phyloP scores from a whole-genome alignment of 495 filamentous ascomycete genomes.

The Hyaloscypha bicolor region DNA sequence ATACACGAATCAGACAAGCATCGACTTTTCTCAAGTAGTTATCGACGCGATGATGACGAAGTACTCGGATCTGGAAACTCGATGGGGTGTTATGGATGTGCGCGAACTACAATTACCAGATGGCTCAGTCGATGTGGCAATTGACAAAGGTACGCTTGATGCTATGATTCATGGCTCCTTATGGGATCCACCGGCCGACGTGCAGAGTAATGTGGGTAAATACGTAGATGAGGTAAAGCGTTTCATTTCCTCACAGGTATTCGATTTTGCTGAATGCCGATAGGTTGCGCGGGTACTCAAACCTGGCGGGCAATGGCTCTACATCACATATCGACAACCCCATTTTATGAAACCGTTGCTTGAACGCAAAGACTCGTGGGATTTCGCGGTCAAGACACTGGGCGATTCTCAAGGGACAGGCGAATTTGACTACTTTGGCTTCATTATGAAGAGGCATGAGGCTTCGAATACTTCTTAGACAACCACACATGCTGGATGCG shows the following conservation, averaged over 20 bases:
- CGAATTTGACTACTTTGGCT: constrained; percentile 55
- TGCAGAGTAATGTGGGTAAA: constrained; percentile 48
- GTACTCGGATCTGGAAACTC: constrained; percentile 24
- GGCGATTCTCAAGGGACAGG: constrained; percentile 34
- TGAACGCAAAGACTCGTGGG: constrained; percentile 45
- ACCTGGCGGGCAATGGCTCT: constrained; percentile 53
- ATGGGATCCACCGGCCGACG: constrained; percentile 58
- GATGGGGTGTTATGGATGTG: constrained; percentile 56
- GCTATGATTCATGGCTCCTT: constrained; percentile 61
- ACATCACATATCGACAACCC: constrained; percentile 60
- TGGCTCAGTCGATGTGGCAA: constrained; percentile 53
- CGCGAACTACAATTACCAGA: constrained; percentile 46
- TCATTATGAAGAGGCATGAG: no score
- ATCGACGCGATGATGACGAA: constrained; percentile 48
- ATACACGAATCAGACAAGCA: constrained; percentile 55
- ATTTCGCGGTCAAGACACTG: constrained; percentile 44
- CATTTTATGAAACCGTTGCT: constrained; percentile 60
- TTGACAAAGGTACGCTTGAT: no score
- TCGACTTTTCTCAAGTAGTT: constrained; percentile 61
- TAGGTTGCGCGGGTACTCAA: constrained; percentile 58
- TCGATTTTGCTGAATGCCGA: constrained; percentile 24
- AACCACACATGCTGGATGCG: no score
- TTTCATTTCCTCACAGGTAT: background rate
- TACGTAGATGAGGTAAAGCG: constrained; percentile 45
- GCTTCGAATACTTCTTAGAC: no score